Evolutionary conservation across 1,284 basidiomycete genomes (phyloP).

Genomic region (Chalciporus sp.): DNA sequence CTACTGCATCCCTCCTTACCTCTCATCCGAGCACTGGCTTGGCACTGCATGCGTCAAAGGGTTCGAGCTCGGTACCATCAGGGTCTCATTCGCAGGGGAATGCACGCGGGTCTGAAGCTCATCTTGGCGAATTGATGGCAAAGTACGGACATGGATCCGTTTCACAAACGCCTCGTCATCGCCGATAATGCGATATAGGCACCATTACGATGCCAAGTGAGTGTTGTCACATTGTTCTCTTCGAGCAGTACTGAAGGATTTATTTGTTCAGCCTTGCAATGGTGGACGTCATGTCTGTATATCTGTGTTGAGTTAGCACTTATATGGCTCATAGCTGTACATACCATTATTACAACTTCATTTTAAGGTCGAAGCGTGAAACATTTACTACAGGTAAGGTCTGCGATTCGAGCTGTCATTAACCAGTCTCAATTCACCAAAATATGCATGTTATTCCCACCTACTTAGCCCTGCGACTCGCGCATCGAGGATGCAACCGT

Average conservation of each 20-base stretch:
- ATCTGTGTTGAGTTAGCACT: no score
- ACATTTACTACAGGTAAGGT: no score
- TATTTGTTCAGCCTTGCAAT: no score
- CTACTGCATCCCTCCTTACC: conserved; percentile 20
- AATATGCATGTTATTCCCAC: no score
- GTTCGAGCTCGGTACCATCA: not conserved
- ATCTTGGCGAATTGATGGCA: conserved; percentile 3
- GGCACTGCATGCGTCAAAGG: not conserved
- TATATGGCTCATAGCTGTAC: no score
- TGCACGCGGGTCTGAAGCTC: not conserved
- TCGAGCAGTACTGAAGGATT: not conserved
- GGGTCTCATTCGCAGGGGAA: not conserved
- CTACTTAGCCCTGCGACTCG: no score
- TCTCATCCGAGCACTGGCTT: not conserved
- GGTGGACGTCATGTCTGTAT: no score
- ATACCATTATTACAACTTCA: no score
- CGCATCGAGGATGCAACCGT: no score
- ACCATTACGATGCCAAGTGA: not conserved
- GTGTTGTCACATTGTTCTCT: not conserved
- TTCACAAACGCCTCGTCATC: conserved; percentile 2
- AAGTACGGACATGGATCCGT: conserved; percentile 2
- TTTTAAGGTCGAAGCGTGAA: no score
- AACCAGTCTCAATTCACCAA: no score
- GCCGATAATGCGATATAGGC: conserved; percentile 1
- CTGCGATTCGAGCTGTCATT: no score